These are phyloP conservation scores for Styphnolobium japonicum DNA, from an alignment of 306 rosid species.

Conservation along the genomic window DNA sequence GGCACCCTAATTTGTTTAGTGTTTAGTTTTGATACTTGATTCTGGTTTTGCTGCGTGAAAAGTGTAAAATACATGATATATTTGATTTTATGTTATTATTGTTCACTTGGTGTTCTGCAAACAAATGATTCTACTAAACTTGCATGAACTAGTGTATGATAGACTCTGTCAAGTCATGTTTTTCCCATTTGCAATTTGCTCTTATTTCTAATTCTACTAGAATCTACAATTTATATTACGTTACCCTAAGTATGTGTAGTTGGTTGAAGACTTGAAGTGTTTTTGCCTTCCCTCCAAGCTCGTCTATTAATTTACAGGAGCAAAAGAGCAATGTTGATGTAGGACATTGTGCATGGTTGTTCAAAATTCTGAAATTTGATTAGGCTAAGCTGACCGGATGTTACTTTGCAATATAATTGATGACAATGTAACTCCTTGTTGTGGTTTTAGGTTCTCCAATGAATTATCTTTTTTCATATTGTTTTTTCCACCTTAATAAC, in stretches of 20 bases:
- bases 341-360: neutral
- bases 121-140: neutral
- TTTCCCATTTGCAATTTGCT: neutral
- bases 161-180: neutral
- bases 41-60: neutral
- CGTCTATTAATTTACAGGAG: neutral
- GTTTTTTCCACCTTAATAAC: too few relatives aligned
- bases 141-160: neutral
- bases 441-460: neutral
- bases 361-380: neutral
- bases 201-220: neutral
- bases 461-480: too few relatives aligned
- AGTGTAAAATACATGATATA: neutral
- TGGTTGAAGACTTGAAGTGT: neutral
- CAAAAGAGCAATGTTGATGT: neutral
- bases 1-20: constrained; percentile 35
- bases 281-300: neutral
- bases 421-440: neutral
- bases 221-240: neutral
- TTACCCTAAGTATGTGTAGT: neutral
- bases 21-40: neutral
- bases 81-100: neutral
- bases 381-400: neutral
- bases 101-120: neutral
- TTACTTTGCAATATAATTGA: neutral